A percentile compares a stretch with the other conserved stretches of the same genome.
These are phyloP conservation scores for Rosa persica DNA, from an alignment of 306 rosid genomes.

Conservation along the genomic window DNA sequence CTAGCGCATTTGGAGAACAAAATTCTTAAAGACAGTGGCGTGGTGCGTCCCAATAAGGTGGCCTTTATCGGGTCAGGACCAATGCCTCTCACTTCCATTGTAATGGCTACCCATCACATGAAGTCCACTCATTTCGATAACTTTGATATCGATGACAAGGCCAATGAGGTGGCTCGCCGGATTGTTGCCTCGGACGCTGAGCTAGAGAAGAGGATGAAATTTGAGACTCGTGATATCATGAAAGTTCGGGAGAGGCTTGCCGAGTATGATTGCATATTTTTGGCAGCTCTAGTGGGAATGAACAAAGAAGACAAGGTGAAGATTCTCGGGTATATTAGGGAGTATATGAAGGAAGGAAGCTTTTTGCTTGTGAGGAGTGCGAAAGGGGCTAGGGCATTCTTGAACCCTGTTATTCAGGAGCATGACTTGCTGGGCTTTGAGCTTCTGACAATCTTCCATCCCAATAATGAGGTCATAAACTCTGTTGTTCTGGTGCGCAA, in stretches of 20 bases:
- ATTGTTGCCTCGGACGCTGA: conserved; percentile 47
- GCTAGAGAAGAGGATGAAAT: conserved; percentile 71
- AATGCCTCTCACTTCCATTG: conserved; percentile 64
- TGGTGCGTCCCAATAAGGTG: conserved; percentile 42
- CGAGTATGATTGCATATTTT: conserved; percentile 62
- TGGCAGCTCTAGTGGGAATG: conserved; percentile 82
- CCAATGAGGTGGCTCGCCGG: conserved; percentile 50
- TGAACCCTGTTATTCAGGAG: conserved; percentile 66
- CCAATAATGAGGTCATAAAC: conserved; percentile 65
- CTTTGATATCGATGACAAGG: conserved; percentile 58
- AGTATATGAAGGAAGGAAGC: conserved; percentile 67
- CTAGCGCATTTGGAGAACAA: conserved; percentile 54
- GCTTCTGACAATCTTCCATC: conserved; percentile 61
- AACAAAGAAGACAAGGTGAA: conserved; percentile 48
- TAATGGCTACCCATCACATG: conserved; percentile 70
- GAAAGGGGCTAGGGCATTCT: conserved; percentile 67
- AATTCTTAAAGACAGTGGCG: conserved; percentile 47
- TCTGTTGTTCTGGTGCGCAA: conserved; percentile 50
- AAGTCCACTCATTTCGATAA: conserved; percentile 58
- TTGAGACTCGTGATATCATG: conserved; percentile 53
- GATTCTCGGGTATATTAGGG: conserved; percentile 49
- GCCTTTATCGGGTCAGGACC: conserved; percentile 87
- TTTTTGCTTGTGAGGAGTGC: conserved; percentile 68
- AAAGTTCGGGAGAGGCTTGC: conserved; percentile 51
- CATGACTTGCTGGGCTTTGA: conserved; percentile 54